Evolutionary conservation across 257 asterid genomes (phyloP), one percentile per base, ranked within the genome.

Genomic region (Nicotiana attenuata): DNA sequence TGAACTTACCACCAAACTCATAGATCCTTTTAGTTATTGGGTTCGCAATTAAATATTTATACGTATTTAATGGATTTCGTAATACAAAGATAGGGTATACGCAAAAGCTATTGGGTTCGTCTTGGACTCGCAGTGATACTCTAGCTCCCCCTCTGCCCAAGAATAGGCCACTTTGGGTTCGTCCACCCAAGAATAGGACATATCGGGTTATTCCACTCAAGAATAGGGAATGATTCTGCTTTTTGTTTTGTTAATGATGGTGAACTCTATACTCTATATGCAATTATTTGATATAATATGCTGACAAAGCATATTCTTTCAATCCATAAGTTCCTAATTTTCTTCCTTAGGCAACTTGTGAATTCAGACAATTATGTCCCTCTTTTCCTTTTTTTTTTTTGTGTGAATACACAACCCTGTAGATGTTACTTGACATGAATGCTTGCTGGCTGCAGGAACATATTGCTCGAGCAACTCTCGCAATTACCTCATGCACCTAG

Each of bases 401-500:
- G 41, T 14, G 61, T 6, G 19, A 73, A 65, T 15, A 41, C 38
- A 24, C 61, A 47, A 73, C 7, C 7, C 24, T 73, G 52, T 73
- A 22, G 41, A 73, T 8, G 7, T 50, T 73, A 24, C 41, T 17
- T 73, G 61, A 73, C 41, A 73, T 22, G 24, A 22, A 47, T 73
- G 15, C 61, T 73, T 45, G 79, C 61, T 80, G 65, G 83, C 65
- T 89, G 88, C 92, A 95, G 98, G 91, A 91, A 85, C 81, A 79
- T 92, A 85, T 85, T 95, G 80, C 93, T 93, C 13, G 95, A 92
- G 71, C 97, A 95, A 83, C 80, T 93, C 59, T 91, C 97, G 7
- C 90, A 88, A 81, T 86, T 93, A 84, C 92, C 90, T 81, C 97
- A 92, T 85, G 94, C 88, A 13, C 98, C 99, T 53, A 93, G 98